Base-by-base conservation (phyloP, 1,284 basidiomycete genomes). In the Papiliotrema nemorosa region DNA sequence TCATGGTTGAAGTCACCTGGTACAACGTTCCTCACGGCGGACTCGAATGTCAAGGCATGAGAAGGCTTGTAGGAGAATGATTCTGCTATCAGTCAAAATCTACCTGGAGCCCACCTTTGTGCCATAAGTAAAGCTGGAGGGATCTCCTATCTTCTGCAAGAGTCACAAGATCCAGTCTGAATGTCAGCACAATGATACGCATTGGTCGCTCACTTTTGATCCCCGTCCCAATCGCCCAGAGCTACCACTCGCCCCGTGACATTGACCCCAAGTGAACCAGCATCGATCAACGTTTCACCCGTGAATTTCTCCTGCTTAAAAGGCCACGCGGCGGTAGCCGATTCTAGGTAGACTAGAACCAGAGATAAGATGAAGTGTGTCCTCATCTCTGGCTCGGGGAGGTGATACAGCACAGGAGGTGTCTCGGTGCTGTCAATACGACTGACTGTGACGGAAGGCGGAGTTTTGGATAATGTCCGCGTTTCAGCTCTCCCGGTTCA, bases 1-100 rank as follows among this genome's bases (percentile, higher is more conserved):
- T 93, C 87, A 67, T 91, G 88, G 26, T 92, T 88, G 68, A 88
- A 93, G 74, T 98, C 94, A 20, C 88, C 88, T 0, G 93, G 91
- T 1, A 97, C 81, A 37, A 93, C 84, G 66, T 96, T 97, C 56
- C 63, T 54, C 25, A 75, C 65, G 1, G 54, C 50, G 9, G 59
- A 54, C 0, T 60, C 47, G 10, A 66, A 52, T 1, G 57, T 57
- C 21, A 74, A 25, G 14, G 67, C 60, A 31, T 48, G 64, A 40
- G 50, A 73, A 52, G 50, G 56, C 26, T 50, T 58, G 53, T 59
- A 72, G 20, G 59, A 57, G 79, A 78, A 25, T 76, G 75, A n/a
- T 79, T 77, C 60, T 81, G 77, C 76, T 29, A 21, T 39, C 20
- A 34, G 46, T 18, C 22, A 31, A 3, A 12, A 13, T 31, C 16